A percentile compares a stretch with the other conserved stretches of the same genome.
Evolutionary conservation across 805 yeast species (phyloP).

Genomic region (Metschnikowia gruessii): DNA sequence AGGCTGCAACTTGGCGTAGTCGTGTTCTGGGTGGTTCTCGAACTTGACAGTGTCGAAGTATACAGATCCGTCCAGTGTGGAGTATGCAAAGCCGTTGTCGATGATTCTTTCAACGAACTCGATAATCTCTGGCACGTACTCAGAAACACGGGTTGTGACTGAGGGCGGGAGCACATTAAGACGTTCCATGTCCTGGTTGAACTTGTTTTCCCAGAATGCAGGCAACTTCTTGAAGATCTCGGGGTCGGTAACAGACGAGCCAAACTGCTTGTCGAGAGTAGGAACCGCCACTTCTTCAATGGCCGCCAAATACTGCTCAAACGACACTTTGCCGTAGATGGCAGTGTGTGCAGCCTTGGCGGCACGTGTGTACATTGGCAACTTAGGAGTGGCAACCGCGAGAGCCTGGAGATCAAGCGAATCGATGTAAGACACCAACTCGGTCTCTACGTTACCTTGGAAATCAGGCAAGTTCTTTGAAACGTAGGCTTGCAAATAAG

Average conservation of each 20-base stretch:
- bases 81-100: constrained; percentile 77
- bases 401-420: constrained; percentile 49
- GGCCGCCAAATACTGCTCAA: constrained; percentile 41
- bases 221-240: constrained; percentile 78
- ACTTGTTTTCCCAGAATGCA: constrained; percentile 84
- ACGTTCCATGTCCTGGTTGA: constrained; percentile 77
- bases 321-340: constrained; percentile 24
- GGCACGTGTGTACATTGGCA: constrained; percentile 79
- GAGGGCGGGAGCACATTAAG: constrained; percentile 84
- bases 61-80: constrained; percentile 87
- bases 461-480: constrained; percentile 52
- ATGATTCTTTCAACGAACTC: constrained; percentile 74
- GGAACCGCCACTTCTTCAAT: constrained; percentile 80
- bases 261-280: constrained; percentile 64
- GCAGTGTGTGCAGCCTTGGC: constrained; percentile 50
- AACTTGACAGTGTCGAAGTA: constrained; percentile 87
- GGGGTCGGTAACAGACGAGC: constrained; percentile 80
- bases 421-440: constrained; percentile 52
- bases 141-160: constrained; percentile 90
- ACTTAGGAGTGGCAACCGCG: constrained; percentile 67
- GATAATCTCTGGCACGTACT: constrained; percentile 90
- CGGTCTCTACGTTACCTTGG: constrained; percentile 24
- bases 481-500: constrained; percentile 50
- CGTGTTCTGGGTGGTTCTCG: constrained; percentile 68
- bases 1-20: constrained; percentile 94